phyloP scores from a whole-genome alignment of 2,329 filamentous ascomycete species.

The Tolypocladium amazonense region DNA sequence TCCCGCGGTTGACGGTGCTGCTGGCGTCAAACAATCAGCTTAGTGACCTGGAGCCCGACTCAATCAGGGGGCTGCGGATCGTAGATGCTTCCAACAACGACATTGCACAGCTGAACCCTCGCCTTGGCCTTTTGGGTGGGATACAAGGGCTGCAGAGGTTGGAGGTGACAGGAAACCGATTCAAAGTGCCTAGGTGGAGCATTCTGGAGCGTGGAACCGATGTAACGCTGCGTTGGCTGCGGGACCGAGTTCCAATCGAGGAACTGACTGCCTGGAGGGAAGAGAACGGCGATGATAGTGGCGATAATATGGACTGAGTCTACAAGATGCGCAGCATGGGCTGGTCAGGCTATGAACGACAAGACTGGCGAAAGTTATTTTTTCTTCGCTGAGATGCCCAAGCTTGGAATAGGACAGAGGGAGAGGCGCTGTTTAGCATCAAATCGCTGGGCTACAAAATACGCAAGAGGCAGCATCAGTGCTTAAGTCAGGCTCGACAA shows the following conservation, averaged over 20 bases:
- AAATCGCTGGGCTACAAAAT: background rate
- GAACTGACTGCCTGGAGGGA: constrained; percentile 48
- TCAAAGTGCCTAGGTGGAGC: constrained; percentile 76
- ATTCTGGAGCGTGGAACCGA: constrained; percentile 82
- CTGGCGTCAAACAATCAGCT: constrained; percentile 74
- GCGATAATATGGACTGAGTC: constrained; percentile 9
- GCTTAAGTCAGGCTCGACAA: background rate
- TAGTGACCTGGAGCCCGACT: constrained; percentile 58
- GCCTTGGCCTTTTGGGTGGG: constrained; percentile 66
- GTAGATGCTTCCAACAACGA: constrained; percentile 81
- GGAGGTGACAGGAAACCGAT: constrained; percentile 76
- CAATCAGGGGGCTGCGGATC: constrained; percentile 62
- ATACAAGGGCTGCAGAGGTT: constrained; percentile 50
- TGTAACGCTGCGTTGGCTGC: constrained; percentile 69
- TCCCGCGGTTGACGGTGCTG: constrained; percentile 60
- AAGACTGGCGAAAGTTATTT: background rate
- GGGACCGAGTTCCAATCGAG: constrained; percentile 59
- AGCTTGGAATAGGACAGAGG: background rate
- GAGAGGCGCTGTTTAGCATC: background rate
- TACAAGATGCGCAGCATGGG: background rate
- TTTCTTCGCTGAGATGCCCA: background rate
- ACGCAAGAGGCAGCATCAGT: background rate
- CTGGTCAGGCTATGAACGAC: background rate
- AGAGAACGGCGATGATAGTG: constrained; percentile 27
- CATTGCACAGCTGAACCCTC: constrained; percentile 69